Percentiles rank a stretch among this genome's conserved stretches.
Evolutionary conservation across 106 monocot genomes (phyloP).

Genomic region (Allium fistulosum): DNA sequence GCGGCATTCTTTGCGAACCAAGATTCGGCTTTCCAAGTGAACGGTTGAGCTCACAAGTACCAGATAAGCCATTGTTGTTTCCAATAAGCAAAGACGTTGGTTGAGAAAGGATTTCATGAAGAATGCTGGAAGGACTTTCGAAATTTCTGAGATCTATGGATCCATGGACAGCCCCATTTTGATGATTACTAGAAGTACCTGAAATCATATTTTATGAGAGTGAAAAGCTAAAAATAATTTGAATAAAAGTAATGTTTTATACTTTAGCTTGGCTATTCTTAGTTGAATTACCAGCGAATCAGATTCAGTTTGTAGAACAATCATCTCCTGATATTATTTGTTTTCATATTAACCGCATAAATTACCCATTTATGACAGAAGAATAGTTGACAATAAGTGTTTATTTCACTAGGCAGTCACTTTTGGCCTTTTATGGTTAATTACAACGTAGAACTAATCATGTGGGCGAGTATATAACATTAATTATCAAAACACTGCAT

Average conservation of each 20-base stretch:
- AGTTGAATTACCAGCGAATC: not conserved
- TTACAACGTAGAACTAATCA: no score
- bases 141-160: constrained; percentile 23
- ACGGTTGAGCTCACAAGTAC: constrained; percentile 31
- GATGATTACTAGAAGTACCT: constrained; percentile 24
- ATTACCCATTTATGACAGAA: not conserved
- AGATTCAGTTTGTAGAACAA: not conserved
- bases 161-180: constrained; percentile 42
- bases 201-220: not conserved
- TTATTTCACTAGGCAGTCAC: no score
- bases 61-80: constrained; percentile 27
- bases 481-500: no score
- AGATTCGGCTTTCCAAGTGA: constrained; percentile 53
- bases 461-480: no score
- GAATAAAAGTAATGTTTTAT: not conserved
- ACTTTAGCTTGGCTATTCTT: not conserved
- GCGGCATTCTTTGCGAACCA: constrained; percentile 33
- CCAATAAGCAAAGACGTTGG: constrained; percentile 18
- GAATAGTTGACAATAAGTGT: no score
- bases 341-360: not conserved
- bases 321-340: not conserved
- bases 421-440: no score
- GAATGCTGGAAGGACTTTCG: constrained; percentile 18
- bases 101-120: constrained; percentile 36
- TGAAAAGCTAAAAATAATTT: not conserved